Conservation (phyloP, 2,329 filamentous ascomycete genomes). For the Colletotrichum sp. region DNA sequence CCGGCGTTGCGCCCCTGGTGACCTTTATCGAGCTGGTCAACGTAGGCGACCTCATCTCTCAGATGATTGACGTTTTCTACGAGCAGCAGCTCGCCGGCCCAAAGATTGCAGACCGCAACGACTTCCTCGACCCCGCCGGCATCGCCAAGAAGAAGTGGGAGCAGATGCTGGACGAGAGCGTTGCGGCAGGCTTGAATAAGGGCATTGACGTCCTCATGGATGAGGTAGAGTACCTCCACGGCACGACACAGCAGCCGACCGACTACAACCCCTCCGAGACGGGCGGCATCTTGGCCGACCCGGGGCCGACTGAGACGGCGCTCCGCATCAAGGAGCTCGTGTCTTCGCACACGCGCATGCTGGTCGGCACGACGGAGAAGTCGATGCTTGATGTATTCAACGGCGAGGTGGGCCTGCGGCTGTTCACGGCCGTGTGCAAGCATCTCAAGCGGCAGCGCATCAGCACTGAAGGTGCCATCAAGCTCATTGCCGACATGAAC, state of each 20-base stretch:
- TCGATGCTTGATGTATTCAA: constrained; percentile 99
- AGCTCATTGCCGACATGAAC: constrained; percentile 95
- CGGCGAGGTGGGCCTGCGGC: constrained; percentile 90
- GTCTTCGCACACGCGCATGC: constrained; percentile 87
- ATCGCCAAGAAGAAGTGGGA: constrained; percentile 99
- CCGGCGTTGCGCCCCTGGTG: constrained; percentile 86
- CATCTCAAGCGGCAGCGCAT: constrained; percentile 96
- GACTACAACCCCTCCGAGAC: constrained; percentile 81
- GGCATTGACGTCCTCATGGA: constrained; percentile 98
- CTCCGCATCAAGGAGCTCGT: constrained; percentile 83
- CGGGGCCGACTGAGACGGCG: constrained; percentile 81
- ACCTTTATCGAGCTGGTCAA: constrained; percentile 98
- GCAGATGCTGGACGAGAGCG: constrained; percentile 96
- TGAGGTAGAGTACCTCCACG: constrained; percentile 94
- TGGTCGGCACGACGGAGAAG: constrained; percentile 95
- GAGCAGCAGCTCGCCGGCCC: constrained; percentile 88
- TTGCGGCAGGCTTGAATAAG: constrained; percentile 94
- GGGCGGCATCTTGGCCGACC: constrained; percentile 48
- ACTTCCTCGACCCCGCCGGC: constrained; percentile 90
- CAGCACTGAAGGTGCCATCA: constrained; percentile 86
- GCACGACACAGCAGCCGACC: constrained; percentile 81
- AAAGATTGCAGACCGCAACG: constrained; percentile 87
- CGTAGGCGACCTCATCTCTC: constrained; percentile 94
- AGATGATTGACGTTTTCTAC: constrained; percentile 99
- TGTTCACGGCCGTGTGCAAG: constrained; percentile 94